Conservation (phyloP, 441 rosid species). For the Erodium moschatum region DNA sequence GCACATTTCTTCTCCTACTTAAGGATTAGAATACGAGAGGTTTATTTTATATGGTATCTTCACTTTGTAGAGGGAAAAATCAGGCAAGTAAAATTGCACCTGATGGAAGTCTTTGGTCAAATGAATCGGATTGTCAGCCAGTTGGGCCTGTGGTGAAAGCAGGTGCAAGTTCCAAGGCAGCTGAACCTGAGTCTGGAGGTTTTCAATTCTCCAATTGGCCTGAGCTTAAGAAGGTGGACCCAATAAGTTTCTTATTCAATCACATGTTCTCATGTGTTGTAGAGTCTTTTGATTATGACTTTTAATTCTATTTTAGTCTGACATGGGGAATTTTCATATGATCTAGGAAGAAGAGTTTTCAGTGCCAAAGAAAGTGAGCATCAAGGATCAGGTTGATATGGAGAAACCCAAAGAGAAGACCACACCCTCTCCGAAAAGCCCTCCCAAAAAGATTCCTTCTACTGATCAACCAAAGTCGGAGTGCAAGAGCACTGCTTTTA, state of each 20-base stretch:
- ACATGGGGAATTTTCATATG: constrained; percentile 1
- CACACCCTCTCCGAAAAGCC: constrained; percentile 39
- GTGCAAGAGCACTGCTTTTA: constrained; percentile 29
- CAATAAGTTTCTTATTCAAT: not conserved
- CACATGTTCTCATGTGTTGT: not conserved
- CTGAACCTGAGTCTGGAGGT: constrained; percentile 44
- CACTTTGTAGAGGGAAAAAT: constrained; percentile 48
- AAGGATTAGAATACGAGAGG: constrained; percentile 5
- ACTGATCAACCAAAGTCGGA: constrained; percentile 39
- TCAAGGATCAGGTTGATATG: constrained; percentile 39
- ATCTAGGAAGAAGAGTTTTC: constrained; percentile 32
- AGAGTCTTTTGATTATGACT: not conserved
- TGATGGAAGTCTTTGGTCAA: constrained; percentile 37
- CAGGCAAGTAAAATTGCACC: constrained; percentile 34
- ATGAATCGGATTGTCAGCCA: constrained; percentile 44
- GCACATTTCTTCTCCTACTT: constrained; percentile 7
- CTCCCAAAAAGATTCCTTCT: constrained; percentile 26
- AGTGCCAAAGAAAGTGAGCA: constrained; percentile 31
- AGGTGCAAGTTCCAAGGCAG: constrained; percentile 33
- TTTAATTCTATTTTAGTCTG: not conserved
- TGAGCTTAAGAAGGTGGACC: constrained; percentile 52
- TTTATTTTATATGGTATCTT: constrained; percentile 17
- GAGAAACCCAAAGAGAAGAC: constrained; percentile 56
- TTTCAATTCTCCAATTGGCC: constrained; percentile 31
- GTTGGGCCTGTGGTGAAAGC: constrained; percentile 37